A percentile compares a stretch with the other conserved stretches of the same genome.
phyloP scores from a whole-genome alignment of 768 basidiomycete species.

The Xanthoconium stramineum region DNA sequence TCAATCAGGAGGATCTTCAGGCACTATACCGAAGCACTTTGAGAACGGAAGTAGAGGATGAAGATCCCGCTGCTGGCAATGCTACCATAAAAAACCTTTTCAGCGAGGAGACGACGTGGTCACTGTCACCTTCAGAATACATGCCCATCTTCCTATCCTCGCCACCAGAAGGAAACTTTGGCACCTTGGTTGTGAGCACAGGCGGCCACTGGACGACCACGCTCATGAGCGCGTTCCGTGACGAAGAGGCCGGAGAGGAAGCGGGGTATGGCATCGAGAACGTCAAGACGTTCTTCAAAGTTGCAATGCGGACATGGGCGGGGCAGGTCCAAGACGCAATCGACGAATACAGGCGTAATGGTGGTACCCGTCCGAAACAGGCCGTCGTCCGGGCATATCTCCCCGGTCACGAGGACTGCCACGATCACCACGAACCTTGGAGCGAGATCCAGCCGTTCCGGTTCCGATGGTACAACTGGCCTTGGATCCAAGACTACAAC shows the following conservation, averaged over 20 bases:
- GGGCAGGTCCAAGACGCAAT: constrained; percentile 46
- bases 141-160: constrained; percentile 44
- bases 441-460: constrained; percentile 39
- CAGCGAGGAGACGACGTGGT: constrained; percentile 55
- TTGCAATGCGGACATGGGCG: constrained; percentile 58
- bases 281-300: constrained; percentile 54
- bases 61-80: constrained; percentile 16
- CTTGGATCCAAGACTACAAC: constrained; percentile 55
- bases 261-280: constrained; percentile 49
- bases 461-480: constrained; percentile 65
- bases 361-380: constrained; percentile 34
- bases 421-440: constrained; percentile 46
- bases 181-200: constrained; percentile 60
- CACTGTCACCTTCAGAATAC: constrained; percentile 50
- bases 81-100: constrained; percentile 41
- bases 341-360: constrained; percentile 30
- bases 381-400: constrained; percentile 60
- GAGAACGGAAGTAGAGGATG: constrained; percentile 12
- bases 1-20: constrained; percentile 46
- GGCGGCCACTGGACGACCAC: constrained; percentile 70
- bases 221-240: constrained; percentile 42
- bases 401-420: constrained; percentile 66
- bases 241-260: constrained; percentile 28
- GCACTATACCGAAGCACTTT: constrained; percentile 37
- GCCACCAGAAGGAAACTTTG: constrained; percentile 51